Conservation (phyloP, 495 filamentous ascomycete genomes). For the Daldinia vernicosa region DNA sequence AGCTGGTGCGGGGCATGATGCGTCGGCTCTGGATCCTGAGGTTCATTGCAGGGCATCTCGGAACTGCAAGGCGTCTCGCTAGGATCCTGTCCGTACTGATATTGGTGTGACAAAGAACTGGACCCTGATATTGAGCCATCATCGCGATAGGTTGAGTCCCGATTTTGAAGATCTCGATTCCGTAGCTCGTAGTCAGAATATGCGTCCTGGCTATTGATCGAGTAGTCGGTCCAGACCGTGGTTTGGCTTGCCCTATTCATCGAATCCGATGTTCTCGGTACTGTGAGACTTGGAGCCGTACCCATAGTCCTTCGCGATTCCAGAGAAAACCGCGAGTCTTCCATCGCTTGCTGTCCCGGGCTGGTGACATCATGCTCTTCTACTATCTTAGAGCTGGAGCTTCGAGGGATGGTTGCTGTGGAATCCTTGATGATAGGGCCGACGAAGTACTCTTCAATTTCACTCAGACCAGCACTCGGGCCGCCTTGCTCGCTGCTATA, state of each 20-base stretch:
- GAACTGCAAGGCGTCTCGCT: conserved; percentile 33
- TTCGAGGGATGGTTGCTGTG: conserved; percentile 25
- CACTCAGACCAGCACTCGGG: conserved; percentile 41
- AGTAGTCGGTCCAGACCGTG: conserved; percentile 66
- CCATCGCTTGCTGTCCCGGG: conserved; percentile 19
- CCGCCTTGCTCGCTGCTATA: conserved; percentile 32
- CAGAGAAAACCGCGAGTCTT: conserved; percentile 39
- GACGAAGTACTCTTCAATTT: conserved; percentile 44
- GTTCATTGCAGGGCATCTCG: conserved; percentile 31
- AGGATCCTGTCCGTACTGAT: conserved; percentile 36
- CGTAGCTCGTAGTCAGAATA: conserved; percentile 41
- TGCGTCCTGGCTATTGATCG: conserved; percentile 58
- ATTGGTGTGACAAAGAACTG: conserved; percentile 42
- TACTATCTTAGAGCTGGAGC: conserved; percentile 13
- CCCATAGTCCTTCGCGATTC: conserved; percentile 44
- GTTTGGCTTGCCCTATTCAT: conserved; percentile 60
- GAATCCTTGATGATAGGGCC: conserved; percentile 39
- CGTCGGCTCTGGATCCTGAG: conserved; percentile 30
- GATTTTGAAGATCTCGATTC: conserved; percentile 41
- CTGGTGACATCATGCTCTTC: conserved; percentile 22
- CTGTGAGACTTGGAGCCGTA: conserved; percentile 47
- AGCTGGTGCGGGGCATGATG: conserved; percentile 46
- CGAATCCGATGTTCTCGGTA: conserved; percentile 55
- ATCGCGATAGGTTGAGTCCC: conserved; percentile 41
- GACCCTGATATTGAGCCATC: conserved; percentile 42